Conservation (phyloP, 257 asterid genomes). For the Gentiana macrophylla region DNA sequence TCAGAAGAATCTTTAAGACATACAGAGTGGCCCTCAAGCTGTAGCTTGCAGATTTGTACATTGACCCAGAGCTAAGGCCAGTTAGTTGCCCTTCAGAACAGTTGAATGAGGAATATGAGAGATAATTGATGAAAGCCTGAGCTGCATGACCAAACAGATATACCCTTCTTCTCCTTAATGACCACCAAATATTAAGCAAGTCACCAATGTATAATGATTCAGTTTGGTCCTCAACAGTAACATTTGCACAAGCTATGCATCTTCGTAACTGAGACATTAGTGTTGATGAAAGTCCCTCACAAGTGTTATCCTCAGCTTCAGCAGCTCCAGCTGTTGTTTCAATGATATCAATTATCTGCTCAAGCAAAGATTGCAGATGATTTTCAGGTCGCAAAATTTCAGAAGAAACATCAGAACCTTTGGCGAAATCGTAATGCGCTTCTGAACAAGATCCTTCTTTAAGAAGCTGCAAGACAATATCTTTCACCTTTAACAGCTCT, state of each 20-base stretch:
- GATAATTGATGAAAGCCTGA: conserved; percentile 75
- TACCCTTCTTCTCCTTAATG: conserved; percentile 75
- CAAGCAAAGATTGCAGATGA: conserved; percentile 30
- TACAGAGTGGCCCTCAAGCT: conserved; percentile 76
- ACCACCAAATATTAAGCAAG: conserved; percentile 74
- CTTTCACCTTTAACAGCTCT: conserved; percentile 52
- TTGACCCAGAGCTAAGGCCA: conserved; percentile 42
- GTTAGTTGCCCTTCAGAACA: conserved; percentile 50
- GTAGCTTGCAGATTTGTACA: conserved; percentile 51
- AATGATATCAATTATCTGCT: conserved; percentile 45
- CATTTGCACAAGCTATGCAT: conserved; percentile 35
- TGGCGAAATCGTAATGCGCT: conserved; percentile 31
- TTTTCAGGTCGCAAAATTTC: conserved; percentile 26
- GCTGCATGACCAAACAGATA: conserved; percentile 92
- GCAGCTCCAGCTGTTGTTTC: conserved; percentile 72
- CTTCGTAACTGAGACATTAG: conserved; percentile 61
- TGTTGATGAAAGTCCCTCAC: conserved; percentile 40
- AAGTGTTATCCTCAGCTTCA: conserved; percentile 56
- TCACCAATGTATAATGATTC: conserved; percentile 35
- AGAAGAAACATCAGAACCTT: conserved; percentile 23
- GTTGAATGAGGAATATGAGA: conserved; percentile 64
- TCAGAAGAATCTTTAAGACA: conserved; percentile 78
- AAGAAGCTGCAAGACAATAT: conserved; percentile 36
- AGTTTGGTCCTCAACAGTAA: conserved; percentile 35
- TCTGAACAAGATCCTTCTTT: conserved; percentile 26